Base-by-base conservation (phyloP, 2,329 filamentous ascomycete species). In the Zasmidium cellare region DNA sequence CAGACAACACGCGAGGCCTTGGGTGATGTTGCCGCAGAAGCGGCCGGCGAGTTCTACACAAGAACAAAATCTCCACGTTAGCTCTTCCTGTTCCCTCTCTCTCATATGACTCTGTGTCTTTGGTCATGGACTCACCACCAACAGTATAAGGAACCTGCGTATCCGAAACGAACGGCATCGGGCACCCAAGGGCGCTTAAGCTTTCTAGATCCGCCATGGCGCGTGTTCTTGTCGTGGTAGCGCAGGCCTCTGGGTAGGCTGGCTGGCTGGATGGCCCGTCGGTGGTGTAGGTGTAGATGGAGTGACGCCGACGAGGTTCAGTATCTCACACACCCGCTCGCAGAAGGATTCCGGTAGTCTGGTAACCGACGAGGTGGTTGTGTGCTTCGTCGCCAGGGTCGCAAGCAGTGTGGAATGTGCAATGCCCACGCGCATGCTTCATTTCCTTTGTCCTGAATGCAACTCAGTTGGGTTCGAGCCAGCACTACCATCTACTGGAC, bases 1-100 rank as follows among this genome's bases (percentile, higher is more conserved):
- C 56, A 97, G 75, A 74, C 94, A 99, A 74, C 94, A 99, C 41
- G 78, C 79, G 3, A 85, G 63, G 31, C 79, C 79, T 3, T 67
- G 53, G 9, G 72, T 62, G 11, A 81, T 62, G 0, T 71, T 64
- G 46, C 83, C 76, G 72, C 82, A 90, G 64, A 86, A 80, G 56
- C 87, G 81, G 57, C 82, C 82, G 38, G 71, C 69, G 31, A 80
- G 35, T 41, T 41, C 35, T 41, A 41, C 66, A 41, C 48, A n/a
- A n/a, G n/a, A n/a, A n/a, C n/a, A n/a, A n/a, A n/a, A n/a, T 14
- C 35, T 14, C 16, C 11, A 16, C 20, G 48, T 50, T 24, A 50
- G 48, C 31, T 20, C 24, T n/a, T 12, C 3, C 19, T n/a, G 11
- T 28, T 23, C 1, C 2, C 20, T 14, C 20, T n/a, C 18, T 9